Conservation (phyloP, 2,329 filamentous ascomycete species). For the Verticillium alfalfae region DNA sequence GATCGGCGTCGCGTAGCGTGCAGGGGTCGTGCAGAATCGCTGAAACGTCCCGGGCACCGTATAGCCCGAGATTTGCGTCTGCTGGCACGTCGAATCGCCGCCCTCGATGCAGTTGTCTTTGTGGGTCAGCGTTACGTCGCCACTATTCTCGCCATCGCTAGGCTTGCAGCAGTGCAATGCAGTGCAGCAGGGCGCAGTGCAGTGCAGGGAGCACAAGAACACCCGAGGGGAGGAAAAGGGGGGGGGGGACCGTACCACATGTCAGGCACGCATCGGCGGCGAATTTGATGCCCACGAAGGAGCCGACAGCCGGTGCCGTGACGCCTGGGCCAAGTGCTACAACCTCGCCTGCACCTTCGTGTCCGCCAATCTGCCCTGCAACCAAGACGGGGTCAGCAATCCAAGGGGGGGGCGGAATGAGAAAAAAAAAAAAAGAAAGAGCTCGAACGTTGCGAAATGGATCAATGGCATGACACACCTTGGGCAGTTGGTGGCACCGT, state of each 20-base stretch:
- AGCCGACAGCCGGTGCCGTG: conserved; percentile 8
- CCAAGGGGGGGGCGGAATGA: not conserved
- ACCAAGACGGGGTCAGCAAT: not conserved
- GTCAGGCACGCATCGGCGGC: conserved; percentile 13
- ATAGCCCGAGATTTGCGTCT: conserved; percentile 17
- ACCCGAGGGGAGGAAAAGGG: no score
- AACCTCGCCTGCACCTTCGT: conserved; percentile 14
- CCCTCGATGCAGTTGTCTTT: conserved; percentile 14
- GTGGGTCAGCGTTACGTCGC: not conserved
- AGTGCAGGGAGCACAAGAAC: no score
- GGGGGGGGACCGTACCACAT: conserved; percentile 9
- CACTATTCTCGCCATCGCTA: not conserved
- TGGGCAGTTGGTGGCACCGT: conserved; percentile 4
- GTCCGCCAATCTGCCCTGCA: conserved; percentile 13
- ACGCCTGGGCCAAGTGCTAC: conserved; percentile 11
- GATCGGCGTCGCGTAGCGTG: conserved; percentile 37
- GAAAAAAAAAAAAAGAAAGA: no score
- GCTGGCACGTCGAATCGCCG: conserved; percentile 13
- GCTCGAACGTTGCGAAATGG: not conserved
- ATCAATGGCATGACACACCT: not conserved
- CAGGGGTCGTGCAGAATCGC: conserved; percentile 13
- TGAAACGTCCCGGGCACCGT: conserved; percentile 18
- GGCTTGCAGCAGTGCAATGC: not conserved
- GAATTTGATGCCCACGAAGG: conserved; percentile 14
- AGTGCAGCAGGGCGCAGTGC: no score